phyloP scores from a whole-genome alignment of 495 filamentous ascomycete species.

The Penicillium canescens region DNA sequence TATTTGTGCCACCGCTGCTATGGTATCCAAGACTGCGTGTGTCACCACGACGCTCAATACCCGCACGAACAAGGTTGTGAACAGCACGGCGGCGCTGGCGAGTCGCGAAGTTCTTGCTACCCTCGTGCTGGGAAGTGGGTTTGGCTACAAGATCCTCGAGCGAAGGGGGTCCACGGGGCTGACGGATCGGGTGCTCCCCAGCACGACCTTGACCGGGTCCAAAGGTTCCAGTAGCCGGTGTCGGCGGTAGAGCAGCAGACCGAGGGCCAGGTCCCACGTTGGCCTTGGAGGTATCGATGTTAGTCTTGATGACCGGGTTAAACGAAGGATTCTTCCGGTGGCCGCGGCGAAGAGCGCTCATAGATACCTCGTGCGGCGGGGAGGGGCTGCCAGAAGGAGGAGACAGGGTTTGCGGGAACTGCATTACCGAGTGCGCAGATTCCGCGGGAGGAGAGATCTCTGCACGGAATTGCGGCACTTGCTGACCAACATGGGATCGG shows the following conservation, averaged over 20 bases:
- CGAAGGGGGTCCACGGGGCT: slow-evolving; percentile 88
- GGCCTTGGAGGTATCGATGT: slow-evolving; percentile 57
- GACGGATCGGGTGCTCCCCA: slow-evolving; percentile 91
- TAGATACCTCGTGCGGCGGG: slow-evolving; percentile 62
- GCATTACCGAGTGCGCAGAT: slow-evolving; percentile 49
- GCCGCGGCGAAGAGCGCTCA: slow-evolving; percentile 84
- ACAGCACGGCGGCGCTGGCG: slow-evolving; percentile 92
- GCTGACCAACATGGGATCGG: slow-evolving; percentile 40
- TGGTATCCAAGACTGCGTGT: slow-evolving; percentile 59
- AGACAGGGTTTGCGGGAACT: slow-evolving; percentile 46
- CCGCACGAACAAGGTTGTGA: slow-evolving; percentile 86
- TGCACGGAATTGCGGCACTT: slow-evolving; percentile 65
- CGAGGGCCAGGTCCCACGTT: slow-evolving; percentile 66
- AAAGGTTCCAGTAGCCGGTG: slow-evolving; percentile 84
- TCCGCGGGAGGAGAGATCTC: slow-evolving; percentile 80
- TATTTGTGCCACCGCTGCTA: slow-evolving; percentile 74
- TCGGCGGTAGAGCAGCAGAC: slow-evolving; percentile 74
- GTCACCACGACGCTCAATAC: slow-evolving; percentile 76
- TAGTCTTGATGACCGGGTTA: slow-evolving; percentile 59
- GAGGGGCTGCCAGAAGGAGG: slow-evolving; percentile 69
- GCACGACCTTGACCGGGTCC: slow-evolving; percentile 90
- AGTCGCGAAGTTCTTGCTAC: slow-evolving; percentile 97
- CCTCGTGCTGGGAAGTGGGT: slow-evolving; percentile 91
- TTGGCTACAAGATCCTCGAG: slow-evolving; percentile 88
- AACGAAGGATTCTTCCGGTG: slow-evolving; percentile 91